Conservation (phyloP, 495 filamentous ascomycete genomes). For the Penicillium samsonianum region DNA sequence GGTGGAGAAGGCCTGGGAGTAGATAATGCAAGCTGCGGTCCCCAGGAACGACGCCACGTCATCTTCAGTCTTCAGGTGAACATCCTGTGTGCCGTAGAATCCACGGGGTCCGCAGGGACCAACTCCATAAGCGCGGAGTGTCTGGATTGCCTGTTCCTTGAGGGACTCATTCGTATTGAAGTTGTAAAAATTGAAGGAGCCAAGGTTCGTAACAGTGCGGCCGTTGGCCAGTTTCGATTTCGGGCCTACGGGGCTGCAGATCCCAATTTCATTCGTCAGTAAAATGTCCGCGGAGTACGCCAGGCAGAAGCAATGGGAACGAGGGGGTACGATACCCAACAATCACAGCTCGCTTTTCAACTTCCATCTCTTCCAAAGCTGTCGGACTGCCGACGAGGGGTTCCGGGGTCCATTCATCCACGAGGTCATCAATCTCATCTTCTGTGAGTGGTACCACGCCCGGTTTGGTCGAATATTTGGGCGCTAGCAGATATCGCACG, state of each 20-base stretch:
- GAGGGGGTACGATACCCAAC: constrained; percentile 63
- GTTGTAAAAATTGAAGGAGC: constrained; percentile 96
- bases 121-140: constrained; percentile 91
- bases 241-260: constrained; percentile 76
- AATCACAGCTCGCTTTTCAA: constrained; percentile 82
- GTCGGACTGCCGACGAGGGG: constrained; percentile 76
- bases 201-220: constrained; percentile 86
- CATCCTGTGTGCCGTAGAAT: constrained; percentile 98
- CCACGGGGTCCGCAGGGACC: constrained; percentile 94
- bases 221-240: constrained; percentile 88
- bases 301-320: constrained; percentile 1
- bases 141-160: constrained; percentile 92
- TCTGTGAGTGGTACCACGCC: constrained; percentile 87
- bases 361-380: constrained; percentile 73
- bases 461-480: constrained; percentile 86
- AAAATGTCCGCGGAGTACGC: constrained; percentile 3
- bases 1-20: constrained; percentile 92
- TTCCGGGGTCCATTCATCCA: constrained; percentile 96
- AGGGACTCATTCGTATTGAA: constrained; percentile 87
- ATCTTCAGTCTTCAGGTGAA: constrained; percentile 94
- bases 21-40: constrained; percentile 84
- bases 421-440: constrained; percentile 95
- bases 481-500: constrained; percentile 86
- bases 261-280: constrained; percentile 19
- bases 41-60: constrained; percentile 91